Base-by-base conservation (phyloP, 2,329 filamentous ascomycete genomes). In the Fusarium armeniacum region DNA sequence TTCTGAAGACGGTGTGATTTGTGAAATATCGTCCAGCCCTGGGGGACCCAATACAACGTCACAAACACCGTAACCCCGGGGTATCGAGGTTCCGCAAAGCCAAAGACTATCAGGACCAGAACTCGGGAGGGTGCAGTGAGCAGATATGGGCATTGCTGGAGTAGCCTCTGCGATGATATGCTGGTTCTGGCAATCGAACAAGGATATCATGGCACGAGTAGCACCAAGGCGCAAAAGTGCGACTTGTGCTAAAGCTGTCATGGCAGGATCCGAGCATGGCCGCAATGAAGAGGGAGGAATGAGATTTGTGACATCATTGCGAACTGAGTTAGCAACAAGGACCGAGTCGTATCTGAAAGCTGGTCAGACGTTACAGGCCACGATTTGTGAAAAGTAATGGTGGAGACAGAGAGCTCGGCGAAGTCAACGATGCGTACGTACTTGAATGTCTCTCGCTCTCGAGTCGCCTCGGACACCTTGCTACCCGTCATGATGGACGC, bases 131-230 rank as follows among this genome's bases (percentile, higher is more conserved):
- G 52, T 58, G 2, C 69, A 54, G 1, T 43, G 59, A 2, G 76
- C 62, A 18, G 66, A 58, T 22, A 86, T 73, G 1, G 78, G 80
- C 15, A 81, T 74, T 2, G 77, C 76, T 4, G 78, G 79, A 2
- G 84, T 84, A 11, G 84, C 83, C 69, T 87, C 85, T 55, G 85
- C 84, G 18, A 87, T 75, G 22, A 87, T 76, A 64, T 86, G 81
- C 62, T 88, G 84, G 46, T 80, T 72, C 6, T 78, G 77, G 6
- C 75, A 75, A 65, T 86, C 85, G 63, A 88, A 86, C 20, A 88
- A 76, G 2, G 85, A 87, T 49, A 88, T 79, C 24, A 86, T 69
- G 18, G 80, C 77, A 32, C 84, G 80, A 22, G 78, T 74, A 6
- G 78, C 79, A n/a, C 80, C 77, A 6, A 86, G 76, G 16, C 82